Evolutionary conservation across 2,329 filamentous ascomycete genomes (phyloP).

Genomic region (Ceratocystis destructans): DNA sequence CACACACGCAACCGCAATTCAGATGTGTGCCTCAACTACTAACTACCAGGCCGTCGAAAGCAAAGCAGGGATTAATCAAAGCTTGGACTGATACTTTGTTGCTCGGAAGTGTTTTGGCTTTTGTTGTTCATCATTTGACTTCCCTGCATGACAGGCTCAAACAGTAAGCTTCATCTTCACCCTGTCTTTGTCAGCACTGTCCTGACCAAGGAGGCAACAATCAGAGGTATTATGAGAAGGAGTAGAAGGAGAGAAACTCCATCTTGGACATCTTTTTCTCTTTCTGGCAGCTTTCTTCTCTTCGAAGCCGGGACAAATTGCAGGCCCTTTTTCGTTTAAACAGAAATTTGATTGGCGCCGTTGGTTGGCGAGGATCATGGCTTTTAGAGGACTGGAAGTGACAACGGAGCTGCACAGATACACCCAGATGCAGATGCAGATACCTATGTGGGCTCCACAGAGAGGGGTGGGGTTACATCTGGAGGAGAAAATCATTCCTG

Average conservation of each 20-base stretch:
- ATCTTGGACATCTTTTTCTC: not conserved
- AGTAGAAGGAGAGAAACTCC: not conserved
- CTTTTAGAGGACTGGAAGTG: not conserved
- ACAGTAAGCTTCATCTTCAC: not conserved
- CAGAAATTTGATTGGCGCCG: not conserved
- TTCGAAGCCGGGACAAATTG: not conserved
- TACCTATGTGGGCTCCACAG: too few relatives aligned
- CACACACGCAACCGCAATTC: too few relatives aligned
- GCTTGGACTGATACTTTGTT: not conserved
- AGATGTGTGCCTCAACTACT: too few relatives aligned
- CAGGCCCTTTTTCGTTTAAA: not conserved
- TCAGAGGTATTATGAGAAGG: not conserved
- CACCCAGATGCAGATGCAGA: not conserved
- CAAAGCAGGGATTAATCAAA: not conserved
- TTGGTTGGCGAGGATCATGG: not conserved
- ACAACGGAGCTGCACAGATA: not conserved
- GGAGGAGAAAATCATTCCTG: not conserved
- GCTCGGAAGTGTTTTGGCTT: slow-evolving; percentile 4
- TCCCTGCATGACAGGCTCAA: not conserved
- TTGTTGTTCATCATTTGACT: slow-evolving; percentile 6
- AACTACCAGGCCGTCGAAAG: too few relatives aligned
- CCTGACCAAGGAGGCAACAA: not conserved
- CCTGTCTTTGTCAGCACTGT: not conserved
- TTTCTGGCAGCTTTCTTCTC: not conserved
- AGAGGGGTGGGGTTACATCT: too few relatives aligned